Evolutionary conservation across 805 yeast species (phyloP).

Genomic region (Candida manassasensis): DNA sequence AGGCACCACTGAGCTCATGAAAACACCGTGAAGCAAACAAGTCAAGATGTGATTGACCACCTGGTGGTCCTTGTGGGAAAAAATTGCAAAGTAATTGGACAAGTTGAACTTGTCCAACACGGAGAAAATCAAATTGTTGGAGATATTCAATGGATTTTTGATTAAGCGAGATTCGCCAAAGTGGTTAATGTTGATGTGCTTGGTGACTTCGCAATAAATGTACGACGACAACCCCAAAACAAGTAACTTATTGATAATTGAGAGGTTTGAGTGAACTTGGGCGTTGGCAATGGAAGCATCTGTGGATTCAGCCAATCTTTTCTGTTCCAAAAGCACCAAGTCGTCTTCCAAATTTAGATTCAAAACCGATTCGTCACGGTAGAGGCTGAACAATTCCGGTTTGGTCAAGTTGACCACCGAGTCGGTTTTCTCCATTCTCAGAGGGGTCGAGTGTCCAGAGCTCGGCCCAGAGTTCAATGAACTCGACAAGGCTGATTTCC

Average conservation of each 20-base stretch:
- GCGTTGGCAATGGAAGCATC: not conserved
- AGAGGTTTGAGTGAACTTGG: not conserved
- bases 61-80: conserved; percentile 7
- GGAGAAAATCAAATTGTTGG: conserved; percentile 21
- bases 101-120: conserved; percentile 23
- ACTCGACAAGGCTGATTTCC: not conserved
- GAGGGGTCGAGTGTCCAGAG: conserved; percentile 20
- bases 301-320: too few species aligned
- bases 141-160: conserved; percentile 38
- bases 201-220: conserved; percentile 48
- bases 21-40: conserved; percentile 48
- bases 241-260: conserved; percentile 14
- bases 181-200: conserved; percentile 49
- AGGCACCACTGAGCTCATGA: conserved; percentile 57
- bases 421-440: conserved; percentile 26
- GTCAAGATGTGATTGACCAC: conserved; percentile 17
- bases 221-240: conserved; percentile 44
- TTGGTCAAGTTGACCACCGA: conserved; percentile 46
- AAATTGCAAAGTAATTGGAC: conserved; percentile 7
- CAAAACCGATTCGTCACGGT: conserved; percentile 39
- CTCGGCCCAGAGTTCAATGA: not conserved
- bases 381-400: conserved; percentile 48
- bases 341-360: conserved; percentile 21
- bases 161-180: conserved; percentile 37
- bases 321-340: not conserved